Evolutionary conservation across 176 grass and related monocot species (phyloP).

Genomic region (Thalia dealbata): DNA sequence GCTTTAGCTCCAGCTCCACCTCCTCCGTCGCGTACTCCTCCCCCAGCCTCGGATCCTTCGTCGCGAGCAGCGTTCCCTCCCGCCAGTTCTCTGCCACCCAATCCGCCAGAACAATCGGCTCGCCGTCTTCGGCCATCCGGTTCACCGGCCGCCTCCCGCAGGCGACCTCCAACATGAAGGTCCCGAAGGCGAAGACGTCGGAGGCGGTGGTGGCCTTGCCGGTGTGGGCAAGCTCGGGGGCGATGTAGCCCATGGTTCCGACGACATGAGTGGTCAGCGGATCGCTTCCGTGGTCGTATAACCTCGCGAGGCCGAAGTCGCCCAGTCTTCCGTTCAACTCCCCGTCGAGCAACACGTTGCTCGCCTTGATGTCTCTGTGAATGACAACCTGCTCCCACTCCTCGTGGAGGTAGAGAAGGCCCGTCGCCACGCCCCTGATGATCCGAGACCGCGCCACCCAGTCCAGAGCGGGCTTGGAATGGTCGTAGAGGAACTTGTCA

Average conservation of each 20-base stretch:
- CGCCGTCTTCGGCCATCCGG: neutral
- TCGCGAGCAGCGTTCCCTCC: neutral
- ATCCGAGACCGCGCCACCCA: conserved; percentile 11
- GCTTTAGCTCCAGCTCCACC: neutral
- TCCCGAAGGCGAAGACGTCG: conserved; percentile 9
- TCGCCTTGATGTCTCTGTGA: conserved; percentile 58
- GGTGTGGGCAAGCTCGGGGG: conserved; percentile 34
- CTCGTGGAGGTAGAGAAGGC: conserved; percentile 51
- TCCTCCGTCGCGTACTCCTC: neutral
- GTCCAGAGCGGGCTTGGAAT: neutral
- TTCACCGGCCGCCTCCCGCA: neutral
- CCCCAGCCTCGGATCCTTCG: neutral
- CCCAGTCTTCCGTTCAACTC: conserved; percentile 38
- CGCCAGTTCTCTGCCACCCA: neutral
- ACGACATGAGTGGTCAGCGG: conserved; percentile 46
- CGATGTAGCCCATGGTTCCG: conserved; percentile 51
- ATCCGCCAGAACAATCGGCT: neutral
- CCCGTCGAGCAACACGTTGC: conserved; percentile 46
- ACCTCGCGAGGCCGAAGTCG: conserved; percentile 54
- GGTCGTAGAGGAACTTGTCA: conserved; percentile 16
- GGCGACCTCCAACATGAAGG: neutral
- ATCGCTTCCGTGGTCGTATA: conserved; percentile 40
- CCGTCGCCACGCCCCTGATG: conserved; percentile 28
- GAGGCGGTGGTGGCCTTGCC: neutral
- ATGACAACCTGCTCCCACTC: conserved; percentile 49